phyloP scores from a whole-genome alignment of 352 stramenopile genomes.

The Phytophthora cactorum region DNA sequence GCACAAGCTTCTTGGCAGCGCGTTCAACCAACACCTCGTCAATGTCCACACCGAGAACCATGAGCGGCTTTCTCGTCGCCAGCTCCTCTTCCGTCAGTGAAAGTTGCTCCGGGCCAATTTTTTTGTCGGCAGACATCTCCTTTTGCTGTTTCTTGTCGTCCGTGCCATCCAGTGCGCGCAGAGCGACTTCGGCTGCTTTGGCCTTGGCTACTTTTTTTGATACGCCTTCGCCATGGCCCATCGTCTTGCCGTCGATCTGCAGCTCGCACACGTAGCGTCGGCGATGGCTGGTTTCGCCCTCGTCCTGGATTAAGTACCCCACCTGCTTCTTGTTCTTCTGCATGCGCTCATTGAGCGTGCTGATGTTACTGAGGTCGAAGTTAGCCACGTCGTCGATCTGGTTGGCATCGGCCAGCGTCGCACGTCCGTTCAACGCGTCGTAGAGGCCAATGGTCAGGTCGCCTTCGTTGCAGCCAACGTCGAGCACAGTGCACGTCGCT shows the following conservation, averaged over 20 bases:
- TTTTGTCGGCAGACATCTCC: constrained; percentile 8
- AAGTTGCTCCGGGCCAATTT: constrained; percentile 23
- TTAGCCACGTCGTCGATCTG: constrained; percentile 41
- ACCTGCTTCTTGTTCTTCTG: constrained; percentile 73
- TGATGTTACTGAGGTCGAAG: constrained; percentile 69
- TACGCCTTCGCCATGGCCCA: constrained; percentile 65
- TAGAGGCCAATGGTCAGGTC: constrained; percentile 79
- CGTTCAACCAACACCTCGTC: constrained; percentile 71
- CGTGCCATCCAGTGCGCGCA: constrained; percentile 31
- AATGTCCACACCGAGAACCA: constrained; percentile 77
- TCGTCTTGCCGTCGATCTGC: constrained; percentile 49
- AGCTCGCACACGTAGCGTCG: constrained; percentile 70
- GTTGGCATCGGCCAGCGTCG: constrained; percentile 8
- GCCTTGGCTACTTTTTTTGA: constrained; percentile 87
- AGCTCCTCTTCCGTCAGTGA: constrained; percentile 33
- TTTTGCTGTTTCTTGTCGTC: constrained; percentile 18
- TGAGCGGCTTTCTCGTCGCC: constrained; percentile 46
- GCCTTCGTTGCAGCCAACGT: constrained; percentile 88
- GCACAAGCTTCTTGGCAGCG: constrained; percentile 50
- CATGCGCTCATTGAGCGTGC: constrained; percentile 67
- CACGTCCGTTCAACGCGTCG: constrained; percentile 52
- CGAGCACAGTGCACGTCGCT: constrained; percentile 55
- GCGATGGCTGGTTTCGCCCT: constrained; percentile 60
- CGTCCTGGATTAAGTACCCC: constrained; percentile 63
- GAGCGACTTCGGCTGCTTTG: constrained; percentile 62